Conservation (phyloP, 139 green algal species). For the Haematococcus sp. region DNA sequence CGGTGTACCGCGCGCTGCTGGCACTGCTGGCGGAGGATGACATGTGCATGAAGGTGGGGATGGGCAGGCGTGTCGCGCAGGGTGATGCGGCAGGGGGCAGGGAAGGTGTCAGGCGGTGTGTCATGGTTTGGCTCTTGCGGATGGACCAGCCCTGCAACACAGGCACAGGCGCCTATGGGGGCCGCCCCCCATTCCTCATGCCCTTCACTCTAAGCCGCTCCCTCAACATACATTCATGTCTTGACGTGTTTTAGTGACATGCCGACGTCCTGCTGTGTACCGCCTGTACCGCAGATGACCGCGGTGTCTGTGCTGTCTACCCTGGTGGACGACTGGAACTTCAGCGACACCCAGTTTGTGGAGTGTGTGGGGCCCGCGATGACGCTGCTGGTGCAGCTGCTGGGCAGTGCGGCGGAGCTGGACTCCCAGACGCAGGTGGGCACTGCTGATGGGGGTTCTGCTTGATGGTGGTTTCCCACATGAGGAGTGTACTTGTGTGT, state of each 20-base stretch:
- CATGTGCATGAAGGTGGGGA: background rate
- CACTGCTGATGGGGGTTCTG: too few species aligned
- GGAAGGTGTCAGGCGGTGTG: too few species aligned
- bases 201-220: too few species aligned
- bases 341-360: slow-evolving; percentile 64
- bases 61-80: too few species aligned
- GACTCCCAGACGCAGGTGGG: slow-evolving; percentile 68
- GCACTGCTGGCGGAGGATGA: slow-evolving; percentile 37
- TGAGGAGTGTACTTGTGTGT: background rate
- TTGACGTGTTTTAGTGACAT: too few species aligned
- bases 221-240: too few species aligned
- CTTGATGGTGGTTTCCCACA: background rate
- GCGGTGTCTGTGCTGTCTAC: slow-evolving; percentile 53
- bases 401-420: slow-evolving; percentile 49
- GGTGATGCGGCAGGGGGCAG: too few species aligned
- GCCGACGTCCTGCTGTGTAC: background rate
- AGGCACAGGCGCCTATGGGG: too few species aligned
- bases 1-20: slow-evolving; percentile 55
- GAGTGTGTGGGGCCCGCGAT: slow-evolving; percentile 38
- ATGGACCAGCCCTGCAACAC: too few species aligned
- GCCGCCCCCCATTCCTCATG: too few species aligned
- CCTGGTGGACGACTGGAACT: slow-evolving; percentile 81
- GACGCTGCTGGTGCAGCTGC: slow-evolving; percentile 34
- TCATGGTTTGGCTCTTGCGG: too few species aligned
- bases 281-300: slow-evolving; percentile 53